phyloP scores from a whole-genome alignment of 2,329 filamentous ascomycete genomes.

The Cryphonectria nitschkei region DNA sequence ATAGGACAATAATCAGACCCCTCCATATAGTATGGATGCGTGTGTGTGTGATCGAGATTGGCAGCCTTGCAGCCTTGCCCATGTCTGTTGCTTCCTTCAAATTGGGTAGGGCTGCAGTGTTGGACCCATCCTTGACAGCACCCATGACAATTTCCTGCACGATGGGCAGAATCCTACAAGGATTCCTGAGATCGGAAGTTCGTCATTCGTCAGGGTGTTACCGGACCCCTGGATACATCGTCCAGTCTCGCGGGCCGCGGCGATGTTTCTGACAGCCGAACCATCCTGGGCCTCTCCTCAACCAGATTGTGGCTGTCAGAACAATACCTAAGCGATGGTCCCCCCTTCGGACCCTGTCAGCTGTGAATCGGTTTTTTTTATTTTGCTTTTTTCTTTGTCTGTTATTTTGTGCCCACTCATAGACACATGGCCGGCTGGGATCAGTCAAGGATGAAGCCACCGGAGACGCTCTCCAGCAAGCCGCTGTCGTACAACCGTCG shows the following conservation, averaged over 20 bases:
- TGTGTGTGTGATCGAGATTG: slow-evolving; percentile 1
- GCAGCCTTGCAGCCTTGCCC: slow-evolving; percentile 14
- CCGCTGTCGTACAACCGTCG: neutral
- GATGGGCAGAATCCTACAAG: slow-evolving; percentile 15
- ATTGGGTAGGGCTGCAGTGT: slow-evolving; percentile 1
- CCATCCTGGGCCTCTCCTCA: neutral
- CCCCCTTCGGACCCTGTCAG: neutral
- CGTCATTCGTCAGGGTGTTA: slow-evolving; percentile 14
- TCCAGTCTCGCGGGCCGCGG: slow-evolving; percentile 7
- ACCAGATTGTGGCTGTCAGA: slow-evolving; percentile 16
- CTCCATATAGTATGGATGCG: neutral
- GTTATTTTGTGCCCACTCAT: neutral
- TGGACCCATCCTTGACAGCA: neutral
- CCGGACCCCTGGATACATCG: neutral
- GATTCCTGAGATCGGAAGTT: slow-evolving; percentile 12
- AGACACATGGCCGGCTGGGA: neutral
- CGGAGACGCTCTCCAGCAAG: neutral
- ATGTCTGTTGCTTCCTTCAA: neutral
- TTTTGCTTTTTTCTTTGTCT: neutral
- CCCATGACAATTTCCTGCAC: neutral
- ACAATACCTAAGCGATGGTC: neutral
- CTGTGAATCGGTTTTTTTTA: neutral
- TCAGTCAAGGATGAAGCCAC: neutral
- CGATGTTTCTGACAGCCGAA: slow-evolving; percentile 13
- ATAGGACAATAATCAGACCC: neutral